A percentile compares a stretch with the other conserved stretches of the same genome.
Evolutionary conservation across 306 rosid genomes (phyloP).

Genomic region (Begonia masoniana): DNA sequence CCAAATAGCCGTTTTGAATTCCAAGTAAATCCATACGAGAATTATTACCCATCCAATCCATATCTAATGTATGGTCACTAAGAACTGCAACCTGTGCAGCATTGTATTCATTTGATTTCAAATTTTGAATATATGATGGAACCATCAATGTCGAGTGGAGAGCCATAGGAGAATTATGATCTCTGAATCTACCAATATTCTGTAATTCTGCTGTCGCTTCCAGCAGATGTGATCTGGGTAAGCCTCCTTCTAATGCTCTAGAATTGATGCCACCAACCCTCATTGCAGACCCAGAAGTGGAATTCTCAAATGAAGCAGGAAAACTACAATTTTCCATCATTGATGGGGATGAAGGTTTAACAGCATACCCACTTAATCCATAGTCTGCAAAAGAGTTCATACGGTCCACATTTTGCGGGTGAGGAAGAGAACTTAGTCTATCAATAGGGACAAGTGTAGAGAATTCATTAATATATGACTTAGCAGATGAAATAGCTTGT

Average conservation of each 20-base stretch:
- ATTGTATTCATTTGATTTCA: conserved; percentile 69
- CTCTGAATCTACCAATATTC: no score
- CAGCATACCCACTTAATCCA: conserved; percentile 46
- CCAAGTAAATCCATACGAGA: conserved; percentile 59
- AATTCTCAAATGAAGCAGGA: conserved; percentile 57
- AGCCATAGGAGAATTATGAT: conserved; percentile 36
- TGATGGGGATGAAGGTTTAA: conserved; percentile 51
- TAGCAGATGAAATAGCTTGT: conserved; percentile 29
- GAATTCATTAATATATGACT: conserved; percentile 41
- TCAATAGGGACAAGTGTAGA: conserved; percentile 30
- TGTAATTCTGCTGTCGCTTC: no score
- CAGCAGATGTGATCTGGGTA: conserved; percentile 39
- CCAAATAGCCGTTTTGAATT: conserved; percentile 77
- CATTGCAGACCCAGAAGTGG: conserved; percentile 31
- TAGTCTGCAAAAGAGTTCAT: conserved; percentile 50
- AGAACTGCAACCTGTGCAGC: conserved; percentile 64
- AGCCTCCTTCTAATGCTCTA: conserved; percentile 49
- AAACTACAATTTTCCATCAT: conserved; percentile 56
- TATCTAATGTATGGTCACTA: conserved; percentile 48
- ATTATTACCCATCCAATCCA: conserved; percentile 44
- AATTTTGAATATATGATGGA: conserved; percentile 70
- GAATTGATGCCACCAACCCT: conserved; percentile 57
- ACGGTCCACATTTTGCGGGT: conserved; percentile 36
- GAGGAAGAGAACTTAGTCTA: conserved; percentile 39
- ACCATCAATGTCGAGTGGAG: conserved; percentile 69